Conservation (phyloP, 192 early-diverging fungal species). For the Pilobolus umbonatus region DNA sequence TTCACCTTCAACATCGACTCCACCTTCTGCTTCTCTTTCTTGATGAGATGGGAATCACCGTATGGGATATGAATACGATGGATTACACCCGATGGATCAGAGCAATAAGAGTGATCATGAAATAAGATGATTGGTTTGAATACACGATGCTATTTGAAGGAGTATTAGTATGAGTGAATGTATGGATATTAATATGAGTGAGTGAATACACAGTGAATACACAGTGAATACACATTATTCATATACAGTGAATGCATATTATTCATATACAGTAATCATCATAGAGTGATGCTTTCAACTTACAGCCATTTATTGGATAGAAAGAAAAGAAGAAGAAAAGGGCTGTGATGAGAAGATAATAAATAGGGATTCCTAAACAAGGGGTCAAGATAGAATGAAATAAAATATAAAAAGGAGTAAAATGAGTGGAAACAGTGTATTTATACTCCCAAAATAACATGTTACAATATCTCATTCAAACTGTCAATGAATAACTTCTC, state of each 20-base stretch:
- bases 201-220: background rate
- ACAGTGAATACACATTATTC: background rate
- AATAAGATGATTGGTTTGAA: constrained; percentile 33
- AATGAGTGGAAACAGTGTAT: too few species aligned
- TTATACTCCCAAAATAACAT: too few species aligned
- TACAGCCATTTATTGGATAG: too few species aligned
- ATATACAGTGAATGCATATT: background rate
- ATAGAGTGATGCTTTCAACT: too few species aligned
- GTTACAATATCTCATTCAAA: too few species aligned
- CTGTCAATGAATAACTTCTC: too few species aligned
- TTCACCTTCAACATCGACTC: constrained; percentile 18
- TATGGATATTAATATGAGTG: too few species aligned
- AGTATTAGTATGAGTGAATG: background rate
- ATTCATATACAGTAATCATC: background rate
- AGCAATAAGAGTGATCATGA: constrained; percentile 21
- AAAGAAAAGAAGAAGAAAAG: too few species aligned
- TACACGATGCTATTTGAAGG: constrained; percentile 19
- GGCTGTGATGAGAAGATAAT: too few species aligned
- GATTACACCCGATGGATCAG: constrained; percentile 11
- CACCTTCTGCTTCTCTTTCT: constrained; percentile 23
- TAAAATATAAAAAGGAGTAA: too few species aligned
- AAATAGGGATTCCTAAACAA: too few species aligned
- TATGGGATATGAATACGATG: constrained; percentile 19
- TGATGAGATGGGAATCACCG: constrained; percentile 9
- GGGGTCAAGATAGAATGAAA: too few species aligned